Evolutionary conservation across 352 stramenopile genomes (phyloP), one percentile per base, ranked within the genome.

Genomic region (Globisporangium nodosum): DNA sequence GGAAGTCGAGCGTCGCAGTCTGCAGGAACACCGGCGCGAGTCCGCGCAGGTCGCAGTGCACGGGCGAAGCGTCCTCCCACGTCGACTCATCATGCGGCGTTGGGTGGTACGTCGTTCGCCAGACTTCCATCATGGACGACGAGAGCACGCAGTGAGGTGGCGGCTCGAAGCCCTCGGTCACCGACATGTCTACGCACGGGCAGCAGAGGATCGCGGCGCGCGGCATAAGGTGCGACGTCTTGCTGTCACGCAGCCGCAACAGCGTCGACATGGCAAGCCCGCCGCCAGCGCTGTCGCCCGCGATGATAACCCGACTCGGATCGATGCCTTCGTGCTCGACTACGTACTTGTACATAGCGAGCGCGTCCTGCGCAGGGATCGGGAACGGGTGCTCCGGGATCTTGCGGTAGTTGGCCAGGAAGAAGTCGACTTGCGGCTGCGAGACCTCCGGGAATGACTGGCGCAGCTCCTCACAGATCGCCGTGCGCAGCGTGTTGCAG

Each of bases 351-450:
- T 78, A 82, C 54, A 80, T 66, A 1, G 52, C 31, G 30, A 85
- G 47, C 0, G 60, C 61, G 35, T 85, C 74, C 18, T 81, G 35
- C 18, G 65, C 49, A 20, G 67, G 74, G 0, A 67, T 57, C 3
- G 74, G 74, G 57, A 75, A 84, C 39, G 59, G 58, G 46, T 64
- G 60, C 50, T 85, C 70, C 2, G 76, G 76, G 5, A 58, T 35
- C 53, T 87, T 87, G 24, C 68, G 72, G 55, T 87, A 85, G 66
- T 83, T 87, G 8, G 62, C 74, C 1, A 79, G 40, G 27, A 84
- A 59, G 5, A 78, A 63, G 16, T 85, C 63, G 18, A 84, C 63
- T 3, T 52, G 20, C 16, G 56, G 37, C 3, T 49, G 3, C 3
- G 31, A 21, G 33, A 24, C 27, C 15, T 52, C 42, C 7, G 42